phyloP scores from a whole-genome alignment of 495 filamentous ascomycete genomes.

The Venustampulla echinocandica region DNA sequence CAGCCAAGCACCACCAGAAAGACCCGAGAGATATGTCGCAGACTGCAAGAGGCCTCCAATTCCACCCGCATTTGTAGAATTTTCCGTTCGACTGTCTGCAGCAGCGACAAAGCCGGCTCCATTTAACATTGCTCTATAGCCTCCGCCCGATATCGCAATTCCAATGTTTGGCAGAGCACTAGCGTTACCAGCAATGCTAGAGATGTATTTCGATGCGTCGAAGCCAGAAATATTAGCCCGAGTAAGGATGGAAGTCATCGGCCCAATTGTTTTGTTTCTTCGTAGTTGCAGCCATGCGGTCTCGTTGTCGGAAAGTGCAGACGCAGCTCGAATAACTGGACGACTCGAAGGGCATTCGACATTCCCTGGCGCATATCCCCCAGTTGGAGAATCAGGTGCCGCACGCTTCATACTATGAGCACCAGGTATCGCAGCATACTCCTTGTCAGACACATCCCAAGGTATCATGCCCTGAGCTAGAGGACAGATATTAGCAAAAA shows the following conservation, averaged over 20 bases:
- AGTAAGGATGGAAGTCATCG: slow-evolving; percentile 44
- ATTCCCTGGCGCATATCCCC: slow-evolving; percentile 41
- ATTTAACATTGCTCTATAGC: slow-evolving; percentile 76
- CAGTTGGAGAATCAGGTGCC: no score
- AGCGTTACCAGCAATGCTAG: slow-evolving; percentile 37
- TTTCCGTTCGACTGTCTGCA: slow-evolving; percentile 64
- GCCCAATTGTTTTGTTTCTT: slow-evolving; percentile 24
- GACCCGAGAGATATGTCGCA: slow-evolving; percentile 69
- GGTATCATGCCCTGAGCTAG: no score
- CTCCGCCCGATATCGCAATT: slow-evolving; percentile 56
- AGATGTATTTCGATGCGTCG: slow-evolving; percentile 62
- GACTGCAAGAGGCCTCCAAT: slow-evolving; percentile 77
- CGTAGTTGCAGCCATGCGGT: slow-evolving; percentile 51
- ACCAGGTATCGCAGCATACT: no score
- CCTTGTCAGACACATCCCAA: no score
- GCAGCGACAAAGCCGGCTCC: slow-evolving; percentile 79
- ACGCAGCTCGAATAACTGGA: slow-evolving; percentile 39
- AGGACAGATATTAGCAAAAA: no score
- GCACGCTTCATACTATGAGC: no score
- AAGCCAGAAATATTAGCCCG: slow-evolving; percentile 64
- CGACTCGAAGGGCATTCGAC: slow-evolving; percentile 38
- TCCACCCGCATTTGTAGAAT: slow-evolving; percentile 53
- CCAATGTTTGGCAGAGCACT: slow-evolving; percentile 53
- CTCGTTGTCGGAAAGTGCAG: slow-evolving; percentile 53
- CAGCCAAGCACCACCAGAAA: slow-evolving; percentile 84